Evolutionary conservation across 2,329 filamentous ascomycete genomes (phyloP), one percentile per base, ranked within the genome.

Genomic region (Microdochium paspali): DNA sequence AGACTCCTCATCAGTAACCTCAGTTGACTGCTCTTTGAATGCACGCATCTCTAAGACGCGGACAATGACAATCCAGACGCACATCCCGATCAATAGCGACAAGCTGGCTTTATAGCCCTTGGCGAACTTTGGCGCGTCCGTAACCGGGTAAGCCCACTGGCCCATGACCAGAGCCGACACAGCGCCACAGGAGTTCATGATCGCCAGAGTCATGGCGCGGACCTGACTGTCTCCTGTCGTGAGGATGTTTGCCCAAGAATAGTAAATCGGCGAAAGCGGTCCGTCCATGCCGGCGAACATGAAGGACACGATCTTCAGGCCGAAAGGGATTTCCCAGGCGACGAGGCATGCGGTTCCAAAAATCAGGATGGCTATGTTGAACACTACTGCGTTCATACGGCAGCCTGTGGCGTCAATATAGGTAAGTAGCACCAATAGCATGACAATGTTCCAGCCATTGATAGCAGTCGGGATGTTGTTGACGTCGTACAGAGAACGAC

Each of bases 401-500:
- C 3, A 68, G 50, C 25, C 66, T 64, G 61, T 65, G 0, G 64
- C 63, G 2, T 58, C 48, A 6, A 68, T 49, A 10, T 64, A 58
- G 5, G 66, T 44, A 10, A 66, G 59, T 1, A 68, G 74, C 2
- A 70, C 72, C 44, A 74, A 69, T 6, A 79, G 57, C 35, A 40
- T 40, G 35, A 40, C 64, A 1, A 80, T 54, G 24, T 64, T 61
- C 5, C 63, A 53, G 5, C 54, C 62, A 20, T 62, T 66, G 2
- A 61, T 69, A 0, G 66, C 66, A 0, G 72, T 70, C 0, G 73
- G 72, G 32, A 75, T 73, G n/a, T 70, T 70, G 46, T 77, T 77
- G 45, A 80, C 77, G 5, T 77, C 69, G 26, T 54, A 64, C 45
- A 55, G 59, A 28, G 50, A 61, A 39, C 55, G 69, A n/a, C n/a